Evolutionary conservation across 352 stramenopile species (phyloP).

Genomic region (Phytophthora nicotianae): DNA sequence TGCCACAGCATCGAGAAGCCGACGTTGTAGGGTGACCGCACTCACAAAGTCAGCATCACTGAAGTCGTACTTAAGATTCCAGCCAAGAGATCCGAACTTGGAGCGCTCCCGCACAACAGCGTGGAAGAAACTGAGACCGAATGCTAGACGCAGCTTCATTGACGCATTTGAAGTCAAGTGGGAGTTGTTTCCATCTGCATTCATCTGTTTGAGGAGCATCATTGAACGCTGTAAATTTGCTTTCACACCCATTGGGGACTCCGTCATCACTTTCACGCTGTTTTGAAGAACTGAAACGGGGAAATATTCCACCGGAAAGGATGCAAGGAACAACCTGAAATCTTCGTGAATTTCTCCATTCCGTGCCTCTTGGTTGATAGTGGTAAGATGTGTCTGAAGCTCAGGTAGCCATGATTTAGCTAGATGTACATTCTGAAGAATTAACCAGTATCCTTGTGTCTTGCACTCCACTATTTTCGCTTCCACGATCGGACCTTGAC

Average conservation of each 20-base stretch:
- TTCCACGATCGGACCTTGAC: slow-evolving; percentile 74
- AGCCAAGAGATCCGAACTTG: slow-evolving; percentile 80
- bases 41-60: slow-evolving; percentile 80
- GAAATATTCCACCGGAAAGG: slow-evolving; percentile 72
- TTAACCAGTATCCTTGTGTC: slow-evolving; percentile 61
- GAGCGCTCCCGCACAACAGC: slow-evolving; percentile 72
- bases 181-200: neutral
- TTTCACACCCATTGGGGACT: slow-evolving; percentile 74
- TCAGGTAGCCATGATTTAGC: slow-evolving; percentile 76
- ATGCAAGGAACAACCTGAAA: slow-evolving; percentile 76
- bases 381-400: slow-evolving; percentile 52
- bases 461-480: slow-evolving; percentile 56
- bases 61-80: slow-evolving; percentile 84
- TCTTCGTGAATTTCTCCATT: slow-evolving; percentile 51
- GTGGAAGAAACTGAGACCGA: slow-evolving; percentile 83
- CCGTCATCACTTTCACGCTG: slow-evolving; percentile 80
- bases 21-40: slow-evolving; percentile 59
- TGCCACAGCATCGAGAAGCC: slow-evolving; percentile 43
- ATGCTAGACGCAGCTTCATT: slow-evolving; percentile 63
- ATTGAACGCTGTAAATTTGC: slow-evolving; percentile 78
- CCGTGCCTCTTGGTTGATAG: slow-evolving; percentile 36
- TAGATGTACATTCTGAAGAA: slow-evolving; percentile 81
- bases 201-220: slow-evolving; percentile 36
- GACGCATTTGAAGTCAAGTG: neutral
- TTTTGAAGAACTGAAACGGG: slow-evolving; percentile 76